A percentile compares a stretch with the other conserved stretches of the same genome.
Evolutionary conservation across 257 asterid species (phyloP).

Genomic region (Capsicum rhomboideum): DNA sequence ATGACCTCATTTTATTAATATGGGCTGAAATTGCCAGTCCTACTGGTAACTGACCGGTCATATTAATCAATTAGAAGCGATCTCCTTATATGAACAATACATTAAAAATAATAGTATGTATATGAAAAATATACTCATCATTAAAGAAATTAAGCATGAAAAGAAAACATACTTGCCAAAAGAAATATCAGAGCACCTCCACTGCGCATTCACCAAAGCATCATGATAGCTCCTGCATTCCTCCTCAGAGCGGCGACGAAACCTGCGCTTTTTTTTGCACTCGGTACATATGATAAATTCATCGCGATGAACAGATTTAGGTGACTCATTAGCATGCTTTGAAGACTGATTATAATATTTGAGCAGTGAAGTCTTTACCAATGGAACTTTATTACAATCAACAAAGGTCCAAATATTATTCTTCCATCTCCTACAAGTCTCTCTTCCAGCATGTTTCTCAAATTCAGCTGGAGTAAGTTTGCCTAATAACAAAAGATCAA

Average conservation of each 20-base stretch:
- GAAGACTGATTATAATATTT: conserved; percentile 32
- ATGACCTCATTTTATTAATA: too few species aligned
- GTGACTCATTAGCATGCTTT: conserved; percentile 24
- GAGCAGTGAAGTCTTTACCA: conserved; percentile 33
- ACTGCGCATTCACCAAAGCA: conserved; percentile 15
- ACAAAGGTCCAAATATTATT: conserved; percentile 34
- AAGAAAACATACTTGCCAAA: conserved; percentile 26
- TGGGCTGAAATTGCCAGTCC: too few species aligned
- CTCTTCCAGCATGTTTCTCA: conserved; percentile 44
- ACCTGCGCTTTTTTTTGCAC: conserved; percentile 28
- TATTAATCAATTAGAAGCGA: background rate
- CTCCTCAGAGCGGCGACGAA: conserved; percentile 29
- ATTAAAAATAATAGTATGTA: background rate
- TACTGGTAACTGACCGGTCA: background rate
- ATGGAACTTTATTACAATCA: conserved; percentile 32
- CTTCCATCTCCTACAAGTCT: conserved; percentile 39
- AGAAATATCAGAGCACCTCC: conserved; percentile 36
- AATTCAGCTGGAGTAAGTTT: conserved; percentile 38
- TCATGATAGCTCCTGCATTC: conserved; percentile 39
- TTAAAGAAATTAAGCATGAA: background rate
- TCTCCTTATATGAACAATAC: background rate
- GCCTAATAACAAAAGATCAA: conserved; percentile 4
- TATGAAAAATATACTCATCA: too few species aligned
- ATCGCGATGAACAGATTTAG: conserved; percentile 28
- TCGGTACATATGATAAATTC: conserved; percentile 29